Evolutionary conservation across 139 green algal species (phyloP).

Genomic region (Chlamydomonas sphaeroides): DNA sequence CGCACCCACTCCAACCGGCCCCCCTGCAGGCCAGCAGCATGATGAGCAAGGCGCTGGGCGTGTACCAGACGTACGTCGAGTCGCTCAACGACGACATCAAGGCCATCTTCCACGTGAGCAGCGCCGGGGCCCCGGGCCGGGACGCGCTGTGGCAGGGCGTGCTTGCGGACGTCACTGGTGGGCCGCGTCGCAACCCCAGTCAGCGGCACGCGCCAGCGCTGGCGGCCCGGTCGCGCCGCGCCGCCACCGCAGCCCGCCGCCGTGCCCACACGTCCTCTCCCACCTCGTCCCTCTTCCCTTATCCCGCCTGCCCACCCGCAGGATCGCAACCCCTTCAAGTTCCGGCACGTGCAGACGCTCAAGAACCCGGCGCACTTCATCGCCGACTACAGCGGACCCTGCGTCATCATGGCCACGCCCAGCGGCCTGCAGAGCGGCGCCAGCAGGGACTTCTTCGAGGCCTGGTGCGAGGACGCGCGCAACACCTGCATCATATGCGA

Average conservation of each 20-base stretch:
- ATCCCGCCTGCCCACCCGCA: conserved; percentile 4
- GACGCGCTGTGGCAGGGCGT: too few relatives aligned
- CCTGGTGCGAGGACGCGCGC: conserved; percentile 88
- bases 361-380: conserved; percentile 68
- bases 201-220: too few relatives aligned
- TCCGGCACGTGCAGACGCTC: conserved; percentile 92
- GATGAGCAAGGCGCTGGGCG: conserved; percentile 77
- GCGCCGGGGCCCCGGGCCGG: too few relatives aligned
- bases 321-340: conserved; percentile 94
- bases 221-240: too few relatives aligned
- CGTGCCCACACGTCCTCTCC: too few relatives aligned
- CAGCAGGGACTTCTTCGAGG: conserved; percentile 93
- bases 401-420: conserved; percentile 96
- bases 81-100: conserved; percentile 97
- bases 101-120: conserved; percentile 74
- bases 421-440: conserved; percentile 90
- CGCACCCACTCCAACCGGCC: too few relatives aligned
- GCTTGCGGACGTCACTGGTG: too few relatives aligned
- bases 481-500: conserved; percentile 97
- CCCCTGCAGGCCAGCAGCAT: conserved; percentile 64
- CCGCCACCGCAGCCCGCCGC: too few relatives aligned
- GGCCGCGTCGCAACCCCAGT: too few relatives aligned
- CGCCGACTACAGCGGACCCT: conserved; percentile 86
- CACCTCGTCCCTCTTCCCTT: too few relatives aligned
- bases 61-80: conserved; percentile 97